Evolutionary conservation across 306 rosid genomes (phyloP).

Genomic region (apple (Malus domestica)): ASM211411v1 NC_041796.1:22222001-22222500

Average conservation of each 20-base stretch:
- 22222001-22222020: background rate
- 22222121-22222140: background rate
- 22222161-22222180: too few relatives aligned
- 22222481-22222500: rapidly evolving
- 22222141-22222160: background rate
- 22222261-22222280: slow-evolving; percentile 29
- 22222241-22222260: slow-evolving; percentile 10
- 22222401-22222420: too few relatives aligned
- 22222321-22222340: background rate
- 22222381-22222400: too few relatives aligned
- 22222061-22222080: background rate
- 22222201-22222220: background rate
- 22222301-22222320: slow-evolving; percentile 7
- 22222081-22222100: background rate
- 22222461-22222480: rapidly evolving
- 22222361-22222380: background rate
- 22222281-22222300: slow-evolving; percentile 19
- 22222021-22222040: slow-evolving; percentile 27
- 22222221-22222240: slow-evolving; percentile 60
- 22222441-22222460: too few relatives aligned
- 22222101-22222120: background rate
- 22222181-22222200: background rate
- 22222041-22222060: background rate
- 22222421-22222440: too few relatives aligned
- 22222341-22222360: background rate